Conservation (phyloP, 2,329 filamentous ascomycete species). For the Clathrospora elynae region DNA sequence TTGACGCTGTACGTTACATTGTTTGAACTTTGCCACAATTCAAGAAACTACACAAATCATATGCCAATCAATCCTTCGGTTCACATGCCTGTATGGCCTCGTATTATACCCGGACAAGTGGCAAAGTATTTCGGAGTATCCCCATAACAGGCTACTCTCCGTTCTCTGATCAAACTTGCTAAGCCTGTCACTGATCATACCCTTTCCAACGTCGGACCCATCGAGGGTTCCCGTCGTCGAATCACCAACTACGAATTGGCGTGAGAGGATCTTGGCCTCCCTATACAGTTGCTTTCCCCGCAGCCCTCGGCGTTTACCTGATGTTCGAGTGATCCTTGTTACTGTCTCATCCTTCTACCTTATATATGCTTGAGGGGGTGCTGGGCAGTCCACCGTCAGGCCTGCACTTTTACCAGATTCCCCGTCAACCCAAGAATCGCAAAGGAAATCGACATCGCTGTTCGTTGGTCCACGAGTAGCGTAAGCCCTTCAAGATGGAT, state of each 20-base stretch:
- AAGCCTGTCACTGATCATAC: slow-evolving; percentile 34
- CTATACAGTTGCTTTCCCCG: slow-evolving; percentile 37
- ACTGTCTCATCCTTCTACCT: slow-evolving; percentile 9
- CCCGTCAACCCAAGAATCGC: not conserved
- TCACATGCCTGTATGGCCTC: slow-evolving; percentile 17
- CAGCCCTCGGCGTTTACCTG: slow-evolving; percentile 23
- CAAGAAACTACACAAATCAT: slow-evolving; percentile 19
- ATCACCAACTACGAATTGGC: slow-evolving; percentile 24
- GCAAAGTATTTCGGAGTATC: slow-evolving; percentile 41
- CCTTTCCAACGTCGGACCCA: slow-evolving; percentile 28
- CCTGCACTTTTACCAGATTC: not conserved
- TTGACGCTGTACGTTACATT: slow-evolving; percentile 13
- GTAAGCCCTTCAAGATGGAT: slow-evolving; percentile 27
- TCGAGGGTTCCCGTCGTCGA: slow-evolving; percentile 21
- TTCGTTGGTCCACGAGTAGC: slow-evolving; percentile 9
- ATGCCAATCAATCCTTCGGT: slow-evolving; percentile 22
- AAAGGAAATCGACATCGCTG: too few species aligned
- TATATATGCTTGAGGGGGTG: not conserved
- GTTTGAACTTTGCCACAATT: not conserved
- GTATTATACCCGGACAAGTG: slow-evolving; percentile 23
- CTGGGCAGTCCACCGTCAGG: not conserved
- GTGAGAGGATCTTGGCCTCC: slow-evolving; percentile 17
- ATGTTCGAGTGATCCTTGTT: slow-evolving; percentile 11
- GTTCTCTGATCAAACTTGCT: slow-evolving; percentile 7
- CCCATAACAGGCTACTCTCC: slow-evolving; percentile 34